Evolutionary conservation across 2,329 filamentous ascomycete species (phyloP).

Genomic region (Fusarium sp.): DNA sequence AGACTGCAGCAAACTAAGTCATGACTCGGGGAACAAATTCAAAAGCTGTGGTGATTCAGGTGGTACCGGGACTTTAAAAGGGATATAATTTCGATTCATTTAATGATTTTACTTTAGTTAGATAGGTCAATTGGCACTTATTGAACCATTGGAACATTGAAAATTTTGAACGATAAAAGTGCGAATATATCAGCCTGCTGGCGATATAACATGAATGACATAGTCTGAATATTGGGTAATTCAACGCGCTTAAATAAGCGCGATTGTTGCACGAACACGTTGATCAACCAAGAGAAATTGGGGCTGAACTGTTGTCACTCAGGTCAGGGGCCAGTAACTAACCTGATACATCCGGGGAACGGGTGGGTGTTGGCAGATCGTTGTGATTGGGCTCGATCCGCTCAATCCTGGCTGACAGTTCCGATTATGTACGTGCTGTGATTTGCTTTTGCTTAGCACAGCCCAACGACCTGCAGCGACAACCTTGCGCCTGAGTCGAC

Average conservation of each 20-base stretch:
- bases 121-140: background rate
- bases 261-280: background rate
- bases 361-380: background rate
- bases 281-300: background rate
- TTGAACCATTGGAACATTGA: background rate
- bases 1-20: background rate
- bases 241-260: background rate
- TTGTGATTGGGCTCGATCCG: background rate
- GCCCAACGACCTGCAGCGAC: background rate
- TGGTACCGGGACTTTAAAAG: background rate
- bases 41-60: background rate
- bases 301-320: background rate
- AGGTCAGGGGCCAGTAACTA: background rate
- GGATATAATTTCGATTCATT: background rate
- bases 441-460: conserved; percentile 20
- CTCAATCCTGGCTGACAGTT: background rate
- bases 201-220: background rate
- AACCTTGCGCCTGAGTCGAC: background rate
- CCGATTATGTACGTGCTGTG: background rate
- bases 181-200: background rate
- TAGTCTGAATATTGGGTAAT: background rate
- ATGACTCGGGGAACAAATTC: background rate
- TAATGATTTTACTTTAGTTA: background rate
- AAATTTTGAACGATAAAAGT: background rate
- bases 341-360: background rate